Conservation (phyloP, 129 eudicot species). For the Arctium minus region DNA sequence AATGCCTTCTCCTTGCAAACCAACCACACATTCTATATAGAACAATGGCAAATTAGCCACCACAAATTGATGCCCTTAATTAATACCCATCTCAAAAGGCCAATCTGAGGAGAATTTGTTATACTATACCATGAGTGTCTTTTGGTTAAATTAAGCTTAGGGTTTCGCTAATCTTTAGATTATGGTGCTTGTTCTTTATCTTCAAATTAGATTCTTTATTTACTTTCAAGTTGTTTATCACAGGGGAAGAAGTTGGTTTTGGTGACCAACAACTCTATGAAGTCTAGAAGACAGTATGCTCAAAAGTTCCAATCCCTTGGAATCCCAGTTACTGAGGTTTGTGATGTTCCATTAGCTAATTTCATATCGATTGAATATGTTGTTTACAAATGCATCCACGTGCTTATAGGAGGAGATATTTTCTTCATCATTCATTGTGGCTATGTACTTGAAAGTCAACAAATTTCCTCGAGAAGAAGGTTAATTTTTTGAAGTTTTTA, state of each 20-base stretch:
- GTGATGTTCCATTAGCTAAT: not conserved
- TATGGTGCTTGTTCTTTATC: not conserved
- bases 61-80: not conserved
- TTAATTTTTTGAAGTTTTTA: slow-evolving; percentile 7
- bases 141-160: not conserved
- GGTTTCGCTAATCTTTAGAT: not conserved
- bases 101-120: too few species aligned
- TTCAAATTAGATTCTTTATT: not conserved
- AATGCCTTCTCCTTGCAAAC: too few species aligned
- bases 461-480: slow-evolving; percentile 87
- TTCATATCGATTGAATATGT: not conserved
- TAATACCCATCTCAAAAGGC: too few species aligned
- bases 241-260: slow-evolving; percentile 96
- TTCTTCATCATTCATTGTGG: slow-evolving; percentile 81
- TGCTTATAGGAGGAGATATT: slow-evolving; percentile 85
- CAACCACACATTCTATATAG: too few species aligned
- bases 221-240: not conserved
- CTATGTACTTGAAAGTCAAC: slow-evolving; percentile 76
- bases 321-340: slow-evolving; percentile 68
- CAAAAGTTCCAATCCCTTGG: slow-evolving; percentile 79
- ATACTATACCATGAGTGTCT: not conserved
- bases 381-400: slow-evolving; percentile 3
- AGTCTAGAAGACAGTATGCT: slow-evolving; percentile 70
- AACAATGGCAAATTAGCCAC: not conserved
- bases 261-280: slow-evolving; percentile 77